phyloP scores from a whole-genome alignment of 441 rosid species.

The Erodium trifolium region DNA sequence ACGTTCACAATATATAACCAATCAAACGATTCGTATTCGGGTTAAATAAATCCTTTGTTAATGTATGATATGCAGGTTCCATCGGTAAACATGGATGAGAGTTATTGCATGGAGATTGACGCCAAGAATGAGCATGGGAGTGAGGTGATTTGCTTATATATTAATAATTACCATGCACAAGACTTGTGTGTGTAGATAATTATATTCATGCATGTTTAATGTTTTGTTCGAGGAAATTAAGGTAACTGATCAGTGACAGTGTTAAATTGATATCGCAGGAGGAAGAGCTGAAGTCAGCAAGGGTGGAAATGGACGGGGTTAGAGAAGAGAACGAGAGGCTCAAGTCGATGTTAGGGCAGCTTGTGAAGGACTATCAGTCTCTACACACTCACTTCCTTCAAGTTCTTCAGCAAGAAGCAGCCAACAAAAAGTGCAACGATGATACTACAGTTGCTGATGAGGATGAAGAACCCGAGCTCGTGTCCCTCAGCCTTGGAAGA shows the following conservation, averaged over 20 bases:
- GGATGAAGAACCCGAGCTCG: slow-evolving; percentile 22
- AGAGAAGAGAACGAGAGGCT: slow-evolving; percentile 45
- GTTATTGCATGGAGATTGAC: slow-evolving; percentile 6
- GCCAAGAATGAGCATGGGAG: neutral
- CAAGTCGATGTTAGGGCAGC: slow-evolving; percentile 27
- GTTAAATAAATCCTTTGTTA: too few relatives aligned
- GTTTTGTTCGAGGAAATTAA: too few relatives aligned
- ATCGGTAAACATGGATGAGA: neutral
- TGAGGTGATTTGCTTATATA: neutral
- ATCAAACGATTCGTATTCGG: neutral
- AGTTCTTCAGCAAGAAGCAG: slow-evolving; percentile 19
- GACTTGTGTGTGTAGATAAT: too few relatives aligned
- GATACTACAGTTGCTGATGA: neutral
- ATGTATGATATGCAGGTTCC: slow-evolving; percentile 8
- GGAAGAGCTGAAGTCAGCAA: slow-evolving; percentile 33
- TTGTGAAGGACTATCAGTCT: slow-evolving; percentile 35
- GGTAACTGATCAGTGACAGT: too few relatives aligned
- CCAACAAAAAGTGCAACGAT: slow-evolving; percentile 8
- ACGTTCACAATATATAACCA: neutral
- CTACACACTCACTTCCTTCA: slow-evolving; percentile 32
- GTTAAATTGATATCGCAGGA: slow-evolving; percentile 17
- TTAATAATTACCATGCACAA: neutral
- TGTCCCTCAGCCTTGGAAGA: slow-evolving; percentile 50
- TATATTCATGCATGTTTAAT: too few relatives aligned
- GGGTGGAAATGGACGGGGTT: slow-evolving; percentile 33